phyloP scores from a whole-genome alignment of 2,329 filamentous ascomycete species.

The Ophiostoma sp. region DNA sequence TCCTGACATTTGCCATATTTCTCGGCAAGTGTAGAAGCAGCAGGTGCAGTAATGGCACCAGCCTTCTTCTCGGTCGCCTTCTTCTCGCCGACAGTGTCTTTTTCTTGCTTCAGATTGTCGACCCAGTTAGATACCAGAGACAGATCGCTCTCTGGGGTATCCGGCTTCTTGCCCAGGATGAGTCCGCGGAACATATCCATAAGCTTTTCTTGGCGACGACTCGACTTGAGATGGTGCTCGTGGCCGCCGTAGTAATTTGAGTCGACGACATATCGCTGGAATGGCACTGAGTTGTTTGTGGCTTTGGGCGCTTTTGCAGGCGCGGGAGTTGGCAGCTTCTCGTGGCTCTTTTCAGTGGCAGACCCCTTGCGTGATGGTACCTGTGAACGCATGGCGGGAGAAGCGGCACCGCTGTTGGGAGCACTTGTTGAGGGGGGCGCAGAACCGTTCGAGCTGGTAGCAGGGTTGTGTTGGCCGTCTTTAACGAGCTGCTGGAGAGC shows the following conservation, averaged over 20 bases:
- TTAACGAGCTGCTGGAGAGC: conserved; percentile 27
- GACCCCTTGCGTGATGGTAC: conserved; percentile 43
- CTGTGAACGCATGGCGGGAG: conserved; percentile 39
- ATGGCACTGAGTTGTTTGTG: conserved; percentile 32
- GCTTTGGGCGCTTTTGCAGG: conserved; percentile 37
- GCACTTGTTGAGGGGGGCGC: conserved; percentile 30
- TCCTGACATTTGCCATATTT: conserved; percentile 99
- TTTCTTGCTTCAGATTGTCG: conserved; percentile 83
- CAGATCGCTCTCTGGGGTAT: conserved; percentile 71
- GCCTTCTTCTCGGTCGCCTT: conserved; percentile 25
- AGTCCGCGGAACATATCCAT: conserved; percentile 85
- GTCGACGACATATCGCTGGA: conserved; percentile 49
- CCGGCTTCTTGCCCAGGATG: conserved; percentile 70
- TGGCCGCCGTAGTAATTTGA: conserved; percentile 62
- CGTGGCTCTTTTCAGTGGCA: conserved; percentile 39
- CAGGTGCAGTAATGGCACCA: neutral
- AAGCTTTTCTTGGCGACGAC: conserved; percentile 89
- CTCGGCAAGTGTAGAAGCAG: conserved; percentile 68
- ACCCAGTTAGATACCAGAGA: conserved; percentile 96
- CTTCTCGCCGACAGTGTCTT: conserved; percentile 71
- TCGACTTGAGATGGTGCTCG: conserved; percentile 81
- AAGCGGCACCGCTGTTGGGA: conserved; percentile 26
- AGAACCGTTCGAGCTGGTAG: conserved; percentile 28
- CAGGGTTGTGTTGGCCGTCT: conserved; percentile 30
- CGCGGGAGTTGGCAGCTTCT: conserved; percentile 30